Conservation (phyloP, 2,329 filamentous ascomycete genomes). For the Botrytis pseudocinerea region DNA sequence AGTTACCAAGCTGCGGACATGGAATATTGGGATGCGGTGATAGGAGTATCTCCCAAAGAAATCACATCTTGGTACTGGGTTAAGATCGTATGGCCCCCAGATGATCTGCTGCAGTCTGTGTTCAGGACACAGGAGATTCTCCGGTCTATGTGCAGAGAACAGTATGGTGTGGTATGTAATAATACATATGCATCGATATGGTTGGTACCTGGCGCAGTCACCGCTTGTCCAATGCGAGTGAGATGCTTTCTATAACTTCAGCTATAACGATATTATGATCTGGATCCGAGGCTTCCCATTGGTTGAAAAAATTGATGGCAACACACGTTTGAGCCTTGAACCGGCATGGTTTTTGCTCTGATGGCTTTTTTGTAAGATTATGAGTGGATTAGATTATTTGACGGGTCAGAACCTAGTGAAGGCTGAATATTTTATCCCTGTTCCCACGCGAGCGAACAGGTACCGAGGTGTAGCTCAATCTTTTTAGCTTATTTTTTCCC, state of each 20-base stretch:
- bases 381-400: slow-evolving; percentile 10
- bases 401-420: slow-evolving; percentile 8
- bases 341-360: slow-evolving; percentile 1
- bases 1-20: slow-evolving; percentile 2
- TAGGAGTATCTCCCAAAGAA: neutral
- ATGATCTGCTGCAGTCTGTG: slow-evolving; percentile 5
- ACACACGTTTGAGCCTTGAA: slow-evolving; percentile 15
- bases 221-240: slow-evolving; percentile 22
- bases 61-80: neutral
- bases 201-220: slow-evolving; percentile 19
- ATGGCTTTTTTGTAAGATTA: slow-evolving; percentile 8
- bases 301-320: neutral
- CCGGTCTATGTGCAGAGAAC: neutral
- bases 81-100: neutral
- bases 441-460: slow-evolving; percentile 16
- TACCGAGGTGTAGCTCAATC: slow-evolving; percentile 14
- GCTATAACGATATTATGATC: slow-evolving; percentile 13
- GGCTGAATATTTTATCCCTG: slow-evolving; percentile 14
- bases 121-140: neutral
- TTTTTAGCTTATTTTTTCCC: neutral
- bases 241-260: slow-evolving; percentile 20
- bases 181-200: neutral
- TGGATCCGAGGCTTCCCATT: neutral
- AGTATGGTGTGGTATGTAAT: slow-evolving; percentile 1
- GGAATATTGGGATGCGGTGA: slow-evolving; percentile 14